Base-by-base conservation (phyloP, 441 rosid species). In the Corymbia citriodora region DNA sequence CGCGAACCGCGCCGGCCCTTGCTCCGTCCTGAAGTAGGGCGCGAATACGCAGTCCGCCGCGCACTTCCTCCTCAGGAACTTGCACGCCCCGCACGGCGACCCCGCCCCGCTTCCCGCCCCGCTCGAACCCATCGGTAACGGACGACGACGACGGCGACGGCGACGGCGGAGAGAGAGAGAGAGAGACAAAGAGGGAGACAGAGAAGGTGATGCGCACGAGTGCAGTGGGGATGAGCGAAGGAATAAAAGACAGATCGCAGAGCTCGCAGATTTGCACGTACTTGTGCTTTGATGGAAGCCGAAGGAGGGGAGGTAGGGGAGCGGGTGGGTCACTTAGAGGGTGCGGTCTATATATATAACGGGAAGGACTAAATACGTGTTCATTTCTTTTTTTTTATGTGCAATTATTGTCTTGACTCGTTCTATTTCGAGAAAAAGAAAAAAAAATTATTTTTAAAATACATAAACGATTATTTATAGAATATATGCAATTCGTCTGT, bases 11-110 rank as follows among this genome's bases (percentile, higher is more conserved):
- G 98, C 96, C 14, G 98, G 96, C 13, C 99, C 99, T 92, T 96
- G 99, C 61, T 97, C 99, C 27, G 99, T 94, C 92, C 96, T 94
- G 88, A 97, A 97, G 91, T 97, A 97, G 6, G 99, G 99, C 8
- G 99, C 99, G 87, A 97, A 97, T 16, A 97, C 90, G 92, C 99
- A 97, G 92, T 96, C 98, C 13, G 95, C 89, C 4, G 97, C 96
- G n/a, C 99, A 97, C 94, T 97, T 97, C 91, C 99, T 91, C 85
- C 99, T 91, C 87, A 97, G 91, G 88, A 97, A 97, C 94, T 97
- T 97, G 97, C 99, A 97, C 52, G 99, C 99, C 16, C 99, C 99
- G 79, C 99, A 97, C 2, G 99, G 99, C 87, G 99, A 96, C 21
- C 99, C 96, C 2, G 92, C 88, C 50, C 93, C 92, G 55, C 83